Evolutionary conservation across 345 rosid genomes (phyloP).

Genomic region (Luvunga scandens): DNA sequence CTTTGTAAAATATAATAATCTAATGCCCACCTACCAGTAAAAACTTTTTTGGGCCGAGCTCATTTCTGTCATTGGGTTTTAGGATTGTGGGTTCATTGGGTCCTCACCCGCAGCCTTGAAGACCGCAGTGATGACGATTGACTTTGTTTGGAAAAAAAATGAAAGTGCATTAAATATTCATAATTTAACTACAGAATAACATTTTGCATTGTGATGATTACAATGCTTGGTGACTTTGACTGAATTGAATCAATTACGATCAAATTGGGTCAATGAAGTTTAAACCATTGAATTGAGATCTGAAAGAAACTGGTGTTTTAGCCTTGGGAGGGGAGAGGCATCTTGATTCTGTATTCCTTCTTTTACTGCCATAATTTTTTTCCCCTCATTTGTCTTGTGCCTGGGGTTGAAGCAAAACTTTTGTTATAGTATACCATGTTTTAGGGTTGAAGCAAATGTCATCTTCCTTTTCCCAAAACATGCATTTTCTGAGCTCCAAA

Average conservation of each 20-base stretch:
- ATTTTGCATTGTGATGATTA: background rate
- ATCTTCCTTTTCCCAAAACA: slow-evolving; percentile 3
- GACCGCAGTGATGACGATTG: background rate
- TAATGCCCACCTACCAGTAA: background rate
- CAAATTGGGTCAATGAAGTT: background rate
- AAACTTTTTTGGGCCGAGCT: slow-evolving; percentile 2
- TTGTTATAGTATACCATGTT: background rate
- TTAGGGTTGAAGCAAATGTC: slow-evolving; percentile 14
- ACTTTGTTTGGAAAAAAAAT: no score
- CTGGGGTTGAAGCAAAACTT: background rate
- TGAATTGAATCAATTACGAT: background rate
- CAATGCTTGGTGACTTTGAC: background rate
- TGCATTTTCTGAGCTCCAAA: background rate
- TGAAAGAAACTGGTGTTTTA: background rate
- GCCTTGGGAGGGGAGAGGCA: background rate
- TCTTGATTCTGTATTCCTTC: background rate
- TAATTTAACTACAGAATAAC: background rate
- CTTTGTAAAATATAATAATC: background rate
- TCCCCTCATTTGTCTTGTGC: background rate
- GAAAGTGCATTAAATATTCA: no score
- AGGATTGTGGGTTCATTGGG: slow-evolving; percentile 8
- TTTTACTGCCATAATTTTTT: background rate
- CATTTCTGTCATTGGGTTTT: background rate
- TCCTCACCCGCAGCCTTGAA: background rate
- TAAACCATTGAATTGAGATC: background rate